Percentiles rank a stretch among this genome's conserved stretches.
phyloP scores from a whole-genome alignment of 2,329 filamentous ascomycete genomes.

The Biscogniauxia mediterranea region DNA sequence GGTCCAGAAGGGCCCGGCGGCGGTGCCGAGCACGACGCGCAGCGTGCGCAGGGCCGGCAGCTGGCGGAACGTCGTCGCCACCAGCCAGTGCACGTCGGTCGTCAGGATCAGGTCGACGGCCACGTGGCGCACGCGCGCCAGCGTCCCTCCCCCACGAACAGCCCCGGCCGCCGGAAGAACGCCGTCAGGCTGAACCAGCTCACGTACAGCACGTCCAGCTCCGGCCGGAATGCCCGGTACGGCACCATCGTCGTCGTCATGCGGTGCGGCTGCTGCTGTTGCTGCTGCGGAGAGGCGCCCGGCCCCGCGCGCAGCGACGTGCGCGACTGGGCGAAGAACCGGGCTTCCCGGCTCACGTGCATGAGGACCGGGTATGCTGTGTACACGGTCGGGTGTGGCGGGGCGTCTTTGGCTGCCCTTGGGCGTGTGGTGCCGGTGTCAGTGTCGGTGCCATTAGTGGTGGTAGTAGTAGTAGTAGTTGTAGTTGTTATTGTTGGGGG shows the following conservation, averaged over 20 bases:
- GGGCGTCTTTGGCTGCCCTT: background rate
- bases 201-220: constrained; percentile 17
- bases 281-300: too few relatives aligned
- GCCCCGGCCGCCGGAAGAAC: constrained; percentile 6
- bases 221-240: constrained; percentile 14
- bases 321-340: constrained; percentile 1
- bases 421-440: background rate
- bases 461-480: too few relatives aligned
- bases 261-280: too few relatives aligned
- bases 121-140: constrained; percentile 4
- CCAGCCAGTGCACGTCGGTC: background rate
- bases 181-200: constrained; percentile 2
- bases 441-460: background rate
- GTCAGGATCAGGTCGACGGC: constrained; percentile 9
- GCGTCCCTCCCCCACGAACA: background rate
- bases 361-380: constrained; percentile 11
- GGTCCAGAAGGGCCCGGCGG: background rate
- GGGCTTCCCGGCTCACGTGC: constrained; percentile 14
- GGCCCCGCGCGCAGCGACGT: background rate
- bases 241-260: too few relatives aligned
- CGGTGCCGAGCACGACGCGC: constrained; percentile 5
- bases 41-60: constrained; percentile 3
- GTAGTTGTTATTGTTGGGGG: too few relatives aligned
- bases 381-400: constrained; percentile 5
- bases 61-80: constrained; percentile 1